Evolutionary conservation across 2,329 filamentous ascomycete genomes (phyloP).

Genomic region (Juglanconis oblonga): DNA sequence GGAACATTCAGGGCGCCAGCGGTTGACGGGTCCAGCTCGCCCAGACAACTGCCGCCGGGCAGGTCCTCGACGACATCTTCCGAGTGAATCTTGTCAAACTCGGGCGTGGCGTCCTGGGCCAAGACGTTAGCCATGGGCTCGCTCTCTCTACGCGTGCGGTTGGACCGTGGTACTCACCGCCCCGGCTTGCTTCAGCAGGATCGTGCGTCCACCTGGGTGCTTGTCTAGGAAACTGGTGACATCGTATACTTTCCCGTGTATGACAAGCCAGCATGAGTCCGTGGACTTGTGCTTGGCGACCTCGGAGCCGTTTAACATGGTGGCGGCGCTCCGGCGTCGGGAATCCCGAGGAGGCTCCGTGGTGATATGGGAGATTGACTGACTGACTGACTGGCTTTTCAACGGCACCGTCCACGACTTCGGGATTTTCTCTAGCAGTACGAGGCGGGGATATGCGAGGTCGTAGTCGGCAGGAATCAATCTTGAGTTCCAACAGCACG

Average conservation of each 20-base stretch:
- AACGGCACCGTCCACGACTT: too few species aligned
- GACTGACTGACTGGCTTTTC: not conserved
- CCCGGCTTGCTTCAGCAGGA: constrained; percentile 29
- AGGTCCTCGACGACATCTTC: constrained; percentile 28
- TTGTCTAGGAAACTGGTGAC: constrained; percentile 33
- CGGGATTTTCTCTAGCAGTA: too few species aligned
- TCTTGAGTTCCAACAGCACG: too few species aligned
- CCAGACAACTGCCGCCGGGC: constrained; percentile 27
- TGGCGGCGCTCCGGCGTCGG: not conserved
- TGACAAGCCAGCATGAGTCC: constrained; percentile 37
- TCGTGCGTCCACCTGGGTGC: constrained; percentile 30
- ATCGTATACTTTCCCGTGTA: constrained; percentile 32
- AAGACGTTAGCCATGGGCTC: not conserved
- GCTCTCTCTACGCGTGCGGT: not conserved
- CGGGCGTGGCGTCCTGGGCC: constrained; percentile 28
- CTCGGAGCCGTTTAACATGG: constrained; percentile 28
- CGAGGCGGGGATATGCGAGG: too few species aligned
- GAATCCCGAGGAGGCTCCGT: not conserved
- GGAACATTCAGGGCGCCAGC: constrained; percentile 21
- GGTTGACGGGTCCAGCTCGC: constrained; percentile 26
- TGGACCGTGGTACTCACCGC: constrained; percentile 22
- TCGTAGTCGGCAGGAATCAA: too few species aligned
- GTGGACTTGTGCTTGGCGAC: constrained; percentile 31
- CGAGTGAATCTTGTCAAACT: constrained; percentile 30
- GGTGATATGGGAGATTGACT: not conserved